A percentile compares a stretch with the other conserved stretches of the same genome.
Evolutionary conservation across 768 basidiomycete genomes (phyloP).

Genomic region (Rhodotorula taiwanensis): DNA sequence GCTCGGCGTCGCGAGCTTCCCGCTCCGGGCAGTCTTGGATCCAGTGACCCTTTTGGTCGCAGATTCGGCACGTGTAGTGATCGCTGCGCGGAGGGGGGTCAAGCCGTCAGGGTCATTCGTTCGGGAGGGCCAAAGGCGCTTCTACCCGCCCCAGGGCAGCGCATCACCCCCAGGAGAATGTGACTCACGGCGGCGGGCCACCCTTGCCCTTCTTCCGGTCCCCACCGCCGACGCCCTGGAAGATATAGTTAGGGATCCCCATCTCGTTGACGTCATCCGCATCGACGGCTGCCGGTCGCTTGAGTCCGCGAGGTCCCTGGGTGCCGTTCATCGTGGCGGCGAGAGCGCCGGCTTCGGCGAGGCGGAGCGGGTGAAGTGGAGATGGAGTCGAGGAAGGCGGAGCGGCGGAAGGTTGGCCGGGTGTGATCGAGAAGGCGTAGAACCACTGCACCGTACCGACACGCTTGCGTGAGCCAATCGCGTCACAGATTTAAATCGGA

Average conservation of each 20-base stretch:
- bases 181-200: slow-evolving; percentile 46
- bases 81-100: slow-evolving; percentile 2
- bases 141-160: slow-evolving; percentile 54
- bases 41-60: slow-evolving; percentile 62
- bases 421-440: slow-evolving; percentile 84
- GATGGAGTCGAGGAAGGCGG: slow-evolving; percentile 58
- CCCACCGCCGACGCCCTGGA: slow-evolving; percentile 29
- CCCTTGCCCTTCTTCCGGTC: slow-evolving; percentile 39
- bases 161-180: background rate
- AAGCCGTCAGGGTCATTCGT: slow-evolving; percentile 53
- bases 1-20: slow-evolving; percentile 36
- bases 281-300: slow-evolving; percentile 40
- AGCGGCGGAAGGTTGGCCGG: slow-evolving; percentile 45
- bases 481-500: no score
- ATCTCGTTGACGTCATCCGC: slow-evolving; percentile 40
- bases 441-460: slow-evolving; percentile 81
- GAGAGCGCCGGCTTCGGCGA: slow-evolving; percentile 36
- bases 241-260: slow-evolving; percentile 42
- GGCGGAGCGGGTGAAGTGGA: slow-evolving; percentile 37
- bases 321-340: slow-evolving; percentile 42
- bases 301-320: slow-evolving; percentile 41
- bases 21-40: slow-evolving; percentile 69
- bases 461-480: no score
- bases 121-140: slow-evolving; percentile 56
- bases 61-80: slow-evolving; percentile 77